phyloP scores from a whole-genome alignment of 768 basidiomycete species.

The Leccinum rimulosum region DNA sequence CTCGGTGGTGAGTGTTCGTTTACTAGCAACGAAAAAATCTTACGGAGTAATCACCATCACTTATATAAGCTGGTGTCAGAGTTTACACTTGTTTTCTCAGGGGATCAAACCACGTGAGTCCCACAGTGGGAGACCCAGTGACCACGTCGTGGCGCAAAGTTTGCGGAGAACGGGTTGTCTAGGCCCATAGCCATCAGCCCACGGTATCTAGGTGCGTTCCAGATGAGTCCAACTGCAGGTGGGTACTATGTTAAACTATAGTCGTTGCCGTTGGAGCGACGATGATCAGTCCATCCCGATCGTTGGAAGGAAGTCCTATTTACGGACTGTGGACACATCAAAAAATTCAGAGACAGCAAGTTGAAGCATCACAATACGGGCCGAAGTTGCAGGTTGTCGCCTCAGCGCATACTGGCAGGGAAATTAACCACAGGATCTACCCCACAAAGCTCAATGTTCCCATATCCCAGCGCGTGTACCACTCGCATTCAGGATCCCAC shows the following conservation, averaged over 20 bases:
- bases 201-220: neutral
- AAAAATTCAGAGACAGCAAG: neutral
- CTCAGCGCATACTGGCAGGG: neutral
- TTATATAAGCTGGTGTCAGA: constrained; percentile 8
- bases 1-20: constrained; percentile 12
- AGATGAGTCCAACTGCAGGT: no score
- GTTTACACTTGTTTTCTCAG: constrained; percentile 21
- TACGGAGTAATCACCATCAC: neutral
- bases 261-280: no score
- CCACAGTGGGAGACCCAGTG: neutral
- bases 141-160: no score
- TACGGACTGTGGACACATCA: neutral
- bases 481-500: neutral
- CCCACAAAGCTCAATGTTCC: neutral
- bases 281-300: neutral
- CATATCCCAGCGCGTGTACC: neutral
- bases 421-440: neutral
- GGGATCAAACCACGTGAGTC: neutral
- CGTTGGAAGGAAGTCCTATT: neutral
- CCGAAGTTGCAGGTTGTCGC: neutral
- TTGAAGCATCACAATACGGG: neutral
- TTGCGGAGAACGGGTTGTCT: no score
- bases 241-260: no score
- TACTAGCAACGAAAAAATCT: neutral
- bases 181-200: neutral